Base-by-base conservation (phyloP, 305 asterid species). In the Fraxinus sp. region DNA sequence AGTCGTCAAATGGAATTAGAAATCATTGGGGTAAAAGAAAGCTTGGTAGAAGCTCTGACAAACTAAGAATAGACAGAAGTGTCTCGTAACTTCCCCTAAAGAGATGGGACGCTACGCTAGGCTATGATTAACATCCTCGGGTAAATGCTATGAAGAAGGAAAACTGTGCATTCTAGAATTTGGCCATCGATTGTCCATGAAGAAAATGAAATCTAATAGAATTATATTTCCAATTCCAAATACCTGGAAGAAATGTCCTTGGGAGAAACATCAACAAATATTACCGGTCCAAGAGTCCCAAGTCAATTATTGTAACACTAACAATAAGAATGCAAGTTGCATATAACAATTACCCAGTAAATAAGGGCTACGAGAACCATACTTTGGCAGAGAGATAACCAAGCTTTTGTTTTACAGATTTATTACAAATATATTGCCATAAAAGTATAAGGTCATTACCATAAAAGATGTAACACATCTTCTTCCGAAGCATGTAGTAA, bases 401-500 rank as follows among this genome's bases (percentile, higher is more conserved):
- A 84, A 32, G 7, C 35, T 32, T 49, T 62, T 35, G 59, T 36
- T 81, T 78, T 80, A 83, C 35, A 37, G 41, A 79, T 78, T 77
- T 79, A 32, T 18, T 78, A 44, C 73, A 78, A 46, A 20, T 26
- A 57, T 41, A 81, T 64, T 68, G 64, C 59, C 24, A 22, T 22
- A 78, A 66, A 73, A 76, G 81, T n/a, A 44, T 64, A 76, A 22
- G 85, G 55, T 76, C 35, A 68, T 83, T 95, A 97, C 99, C 98
- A 76, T 94, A 97, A 85, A 97, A 97, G 2, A 97, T 72, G 91
- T 89, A 86, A 79, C 99, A 97, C 55, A 82, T 76, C 62, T 87
- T 91, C 93, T 88, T 93, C 87, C 98, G 92, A 62, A 94, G 88
- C 97, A 90, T 92, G 93, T 88, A 94, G 91, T 94, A 96, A 78